Conservation (phyloP, 2,329 filamentous ascomycete species). For the Cladophialophora immunda region DNA sequence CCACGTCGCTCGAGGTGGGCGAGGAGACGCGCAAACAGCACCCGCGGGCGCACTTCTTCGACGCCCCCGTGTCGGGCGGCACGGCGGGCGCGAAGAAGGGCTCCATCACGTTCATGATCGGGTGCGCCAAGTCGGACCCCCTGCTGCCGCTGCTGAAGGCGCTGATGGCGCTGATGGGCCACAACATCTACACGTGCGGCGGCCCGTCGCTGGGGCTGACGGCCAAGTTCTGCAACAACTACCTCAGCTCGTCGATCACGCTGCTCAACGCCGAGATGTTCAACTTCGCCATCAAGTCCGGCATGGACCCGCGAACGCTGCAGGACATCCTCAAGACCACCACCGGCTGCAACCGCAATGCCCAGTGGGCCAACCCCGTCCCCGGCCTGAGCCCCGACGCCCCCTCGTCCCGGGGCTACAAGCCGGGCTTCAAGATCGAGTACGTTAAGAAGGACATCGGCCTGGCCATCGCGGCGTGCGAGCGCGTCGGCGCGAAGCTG, state of each 20-base stretch:
- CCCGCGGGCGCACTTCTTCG: constrained; percentile 56
- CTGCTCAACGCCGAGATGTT: constrained; percentile 66
- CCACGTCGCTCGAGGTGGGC: constrained; percentile 45
- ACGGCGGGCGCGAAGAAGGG: constrained; percentile 59
- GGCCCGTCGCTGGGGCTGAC: constrained; percentile 63
- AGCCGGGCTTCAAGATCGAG: constrained; percentile 65
- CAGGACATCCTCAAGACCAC: constrained; percentile 60
- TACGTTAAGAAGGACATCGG: constrained; percentile 68
- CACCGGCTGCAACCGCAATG: constrained; percentile 61
- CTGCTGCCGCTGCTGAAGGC: constrained; percentile 53
- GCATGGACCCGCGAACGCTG: constrained; percentile 63
- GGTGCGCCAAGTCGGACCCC: constrained; percentile 55
- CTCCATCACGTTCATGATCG: constrained; percentile 64
- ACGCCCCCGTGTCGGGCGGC: constrained; percentile 62
- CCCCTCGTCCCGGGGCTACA: constrained; percentile 57
- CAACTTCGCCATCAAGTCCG: constrained; percentile 66
- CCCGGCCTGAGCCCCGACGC: constrained; percentile 59
- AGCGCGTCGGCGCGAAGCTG: constrained; percentile 58
- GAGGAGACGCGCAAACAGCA: constrained; percentile 7
- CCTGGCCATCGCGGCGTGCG: constrained; percentile 64
- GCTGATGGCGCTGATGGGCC: constrained; percentile 62
- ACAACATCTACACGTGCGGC: constrained; percentile 61
- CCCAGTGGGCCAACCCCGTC: constrained; percentile 60
- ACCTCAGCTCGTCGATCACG: constrained; percentile 65
- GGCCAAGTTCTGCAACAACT: constrained; percentile 69